Evolutionary conservation across 1,284 basidiomycete species (phyloP), one percentile per base, ranked within the genome.

Genomic region (Calocybe gambosa): DNA sequence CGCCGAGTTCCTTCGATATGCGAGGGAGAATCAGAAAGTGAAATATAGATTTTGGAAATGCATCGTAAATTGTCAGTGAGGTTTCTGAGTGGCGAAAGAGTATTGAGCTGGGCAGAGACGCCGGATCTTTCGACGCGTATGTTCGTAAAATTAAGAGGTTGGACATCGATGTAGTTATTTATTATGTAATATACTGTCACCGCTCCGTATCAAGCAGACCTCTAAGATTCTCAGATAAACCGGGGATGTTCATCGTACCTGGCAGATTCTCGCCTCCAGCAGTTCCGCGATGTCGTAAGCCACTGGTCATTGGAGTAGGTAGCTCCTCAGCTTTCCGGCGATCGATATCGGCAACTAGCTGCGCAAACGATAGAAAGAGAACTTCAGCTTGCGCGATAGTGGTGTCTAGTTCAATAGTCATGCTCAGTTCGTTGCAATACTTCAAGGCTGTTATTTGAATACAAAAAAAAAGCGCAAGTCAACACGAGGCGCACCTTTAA

Each of bases 341-440:
- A 61, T 94, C 90, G 52, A 93, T 80, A 61, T 93, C 91, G n/a
- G 86, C 85, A 12, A 93, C 80, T n/a, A 93, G 66, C 61, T 89
- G 87, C 9, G 80, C 70, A 65, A 90, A 91, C 2, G 88, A 89
- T 3, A 89, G 71, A 74, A 92, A 96, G 10, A 97, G 75, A 8
- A 96, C 91, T 67, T 97, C 93, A 7, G 93, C 93, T 65, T 96
- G 93, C 0, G 89, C 86, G 3, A 97, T 77, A 8, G 93, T 93
- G 3, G 84, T 82, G 61, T 95, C 87, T 16, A 96, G 78, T 61
- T 96, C 93, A 55, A 97, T 93, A 46, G 91, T 92, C 77, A 92
- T 92, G 62, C 86, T 90, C 45, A 95, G 76, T 57, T 95, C 91
- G 58, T 94, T 94, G 68, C 90, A 92, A 56, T 94, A 95, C 81